Evolutionary conservation across 176 grass and related monocot species (phyloP).

Genomic region (Triticum urartu): DNA sequence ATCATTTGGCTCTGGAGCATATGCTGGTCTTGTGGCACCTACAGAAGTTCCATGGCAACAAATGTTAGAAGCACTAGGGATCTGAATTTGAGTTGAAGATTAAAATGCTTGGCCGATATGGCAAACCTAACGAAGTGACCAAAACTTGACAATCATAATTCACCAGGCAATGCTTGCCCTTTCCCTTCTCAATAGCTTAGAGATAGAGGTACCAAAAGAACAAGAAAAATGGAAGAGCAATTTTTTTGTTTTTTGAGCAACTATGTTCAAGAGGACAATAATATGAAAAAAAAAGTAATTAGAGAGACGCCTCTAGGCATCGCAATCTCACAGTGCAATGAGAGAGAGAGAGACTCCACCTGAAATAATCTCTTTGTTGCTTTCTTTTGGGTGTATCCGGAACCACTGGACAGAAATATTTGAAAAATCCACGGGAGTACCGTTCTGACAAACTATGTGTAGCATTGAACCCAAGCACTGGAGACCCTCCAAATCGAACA

Average conservation of each 20-base stretch:
- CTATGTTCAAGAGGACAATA: not conserved
- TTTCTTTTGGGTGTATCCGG: slow-evolving; percentile 64
- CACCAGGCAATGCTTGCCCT: not conserved
- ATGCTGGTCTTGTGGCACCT: slow-evolving; percentile 74
- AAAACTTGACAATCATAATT: not conserved
- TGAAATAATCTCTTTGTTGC: slow-evolving; percentile 86
- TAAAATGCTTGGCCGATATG: not conserved
- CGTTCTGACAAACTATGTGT: slow-evolving; percentile 44
- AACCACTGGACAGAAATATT: slow-evolving; percentile 79
- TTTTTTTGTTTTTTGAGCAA: not conserved
- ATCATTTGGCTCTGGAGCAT: slow-evolving; percentile 78
- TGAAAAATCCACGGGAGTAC: slow-evolving; percentile 49
- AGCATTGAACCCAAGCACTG: slow-evolving; percentile 81
- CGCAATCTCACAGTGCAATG: not conserved
- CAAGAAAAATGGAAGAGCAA: not conserved
- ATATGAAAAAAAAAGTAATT: not conserved
- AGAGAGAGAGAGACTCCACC: slow-evolving; percentile 35
- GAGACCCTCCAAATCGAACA: slow-evolving; percentile 68
- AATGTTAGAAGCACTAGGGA: slow-evolving; percentile 5
- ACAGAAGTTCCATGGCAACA: slow-evolving; percentile 23
- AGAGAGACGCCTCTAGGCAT: not conserved
- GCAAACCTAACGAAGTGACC: not conserved
- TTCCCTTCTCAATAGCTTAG: slow-evolving; percentile 7
- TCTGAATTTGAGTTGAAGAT: slow-evolving; percentile 24
- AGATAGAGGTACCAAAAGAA: not conserved